Evolutionary conservation across 2,329 filamentous ascomycete species (phyloP).

Genomic region (Pseudomassariella vexata): DNA sequence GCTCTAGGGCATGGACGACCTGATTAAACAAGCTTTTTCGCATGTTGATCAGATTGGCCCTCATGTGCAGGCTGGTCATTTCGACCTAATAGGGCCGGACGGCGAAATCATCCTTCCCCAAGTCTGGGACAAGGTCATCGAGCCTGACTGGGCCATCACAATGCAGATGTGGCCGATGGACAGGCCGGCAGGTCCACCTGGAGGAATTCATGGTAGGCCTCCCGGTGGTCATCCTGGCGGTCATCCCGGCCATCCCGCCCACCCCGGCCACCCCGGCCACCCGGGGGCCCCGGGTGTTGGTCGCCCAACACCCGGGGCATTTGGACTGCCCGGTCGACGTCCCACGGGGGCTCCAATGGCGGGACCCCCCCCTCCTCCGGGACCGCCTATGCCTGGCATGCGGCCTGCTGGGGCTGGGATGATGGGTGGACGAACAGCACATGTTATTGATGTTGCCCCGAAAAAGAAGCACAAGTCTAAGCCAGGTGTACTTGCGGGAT

Average conservation of each 20-base stretch:
- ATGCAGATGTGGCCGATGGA: conserved; percentile 62
- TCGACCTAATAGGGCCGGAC: conserved; percentile 73
- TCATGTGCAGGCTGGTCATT: conserved; percentile 72
- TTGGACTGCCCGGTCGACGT: no score
- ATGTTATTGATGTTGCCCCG: neutral
- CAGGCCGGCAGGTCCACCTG: conserved; percentile 10
- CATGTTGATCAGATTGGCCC: conserved; percentile 72
- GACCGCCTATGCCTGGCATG: conserved; percentile 2
- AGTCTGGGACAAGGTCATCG: conserved; percentile 75
- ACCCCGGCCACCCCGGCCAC: neutral
- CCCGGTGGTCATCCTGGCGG: neutral
- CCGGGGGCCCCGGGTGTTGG: no score
- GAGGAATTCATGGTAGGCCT: conserved; percentile 9
- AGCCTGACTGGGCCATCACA: conserved; percentile 69
- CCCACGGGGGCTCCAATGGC: no score
- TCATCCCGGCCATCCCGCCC: no score
- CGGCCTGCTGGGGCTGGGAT: neutral
- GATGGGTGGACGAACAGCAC: neutral
- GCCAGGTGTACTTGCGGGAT: no score
- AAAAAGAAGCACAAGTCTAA: conserved; percentile 3
- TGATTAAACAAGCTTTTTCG: conserved; percentile 78
- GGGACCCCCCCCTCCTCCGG: neutral
- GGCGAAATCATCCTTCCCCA: conserved; percentile 77
- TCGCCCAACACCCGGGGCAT: no score
- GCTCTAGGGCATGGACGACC: conserved; percentile 71